A percentile compares a stretch with the other conserved stretches of the same genome.
phyloP scores from a whole-genome alignment of 169 alveolate genomes.

The Eimeria zaria region DNA sequence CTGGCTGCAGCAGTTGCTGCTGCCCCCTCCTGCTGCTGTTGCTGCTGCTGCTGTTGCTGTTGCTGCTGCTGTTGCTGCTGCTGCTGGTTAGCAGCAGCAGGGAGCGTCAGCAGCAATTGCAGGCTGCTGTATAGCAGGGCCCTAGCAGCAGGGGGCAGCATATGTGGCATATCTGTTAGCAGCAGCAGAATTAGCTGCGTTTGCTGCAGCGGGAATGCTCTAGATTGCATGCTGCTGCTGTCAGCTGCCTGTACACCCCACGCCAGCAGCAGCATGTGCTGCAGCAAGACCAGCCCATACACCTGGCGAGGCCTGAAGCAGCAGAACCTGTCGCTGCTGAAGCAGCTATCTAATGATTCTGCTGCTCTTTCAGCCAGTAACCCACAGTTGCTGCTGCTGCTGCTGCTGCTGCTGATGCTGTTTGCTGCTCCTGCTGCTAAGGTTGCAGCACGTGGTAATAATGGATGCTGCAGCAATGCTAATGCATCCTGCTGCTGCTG shows the following conservation, averaged over 20 bases:
- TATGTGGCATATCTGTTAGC: not conserved
- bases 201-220: conserved; percentile 76
- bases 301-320: conserved; percentile 36
- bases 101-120: conserved; percentile 65
- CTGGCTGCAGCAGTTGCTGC: conserved; percentile 56
- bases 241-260: conserved; percentile 76
- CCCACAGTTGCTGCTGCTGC: conserved; percentile 34
- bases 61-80: conserved; percentile 32
- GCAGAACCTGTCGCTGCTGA: not conserved
- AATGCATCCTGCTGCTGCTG: conserved; percentile 50
- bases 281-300: conserved; percentile 57
- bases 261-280: conserved; percentile 73
- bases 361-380: conserved; percentile 42
- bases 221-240: conserved; percentile 39
- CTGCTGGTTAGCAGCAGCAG: conserved; percentile 33
- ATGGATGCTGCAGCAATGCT: not conserved
- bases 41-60: conserved; percentile 13
- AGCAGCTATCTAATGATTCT: conserved; percentile 34
- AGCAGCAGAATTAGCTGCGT: conserved; percentile 13
- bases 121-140: conserved; percentile 65
- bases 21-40: conserved; percentile 19
- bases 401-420: conserved; percentile 49
- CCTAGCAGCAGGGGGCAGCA: conserved; percentile 61
- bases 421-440: conserved; percentile 21
- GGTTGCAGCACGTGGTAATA: conserved; percentile 45